These are phyloP conservation scores for Venturia oleaginea DNA, from an alignment of 2,329 filamentous ascomycete species.

Conservation along the genomic window DNA sequence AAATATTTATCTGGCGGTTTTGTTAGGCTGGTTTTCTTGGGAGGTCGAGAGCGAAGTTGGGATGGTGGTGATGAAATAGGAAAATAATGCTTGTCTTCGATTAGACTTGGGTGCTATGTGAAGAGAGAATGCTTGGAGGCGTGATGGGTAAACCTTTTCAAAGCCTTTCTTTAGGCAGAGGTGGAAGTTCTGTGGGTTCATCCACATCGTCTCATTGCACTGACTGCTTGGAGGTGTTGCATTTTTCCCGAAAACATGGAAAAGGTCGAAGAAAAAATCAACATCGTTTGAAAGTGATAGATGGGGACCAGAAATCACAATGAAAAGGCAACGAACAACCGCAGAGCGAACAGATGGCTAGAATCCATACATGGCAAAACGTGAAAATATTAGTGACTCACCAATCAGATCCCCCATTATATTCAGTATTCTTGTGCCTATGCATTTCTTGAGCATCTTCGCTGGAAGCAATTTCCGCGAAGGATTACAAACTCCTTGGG, in stretches of 20 bases:
- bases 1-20: conserved; percentile 47
- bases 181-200: background rate
- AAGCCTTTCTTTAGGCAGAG: background rate
- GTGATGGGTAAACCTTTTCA: background rate
- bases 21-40: background rate
- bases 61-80: background rate
- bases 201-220: too few species aligned
- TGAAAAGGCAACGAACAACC: background rate
- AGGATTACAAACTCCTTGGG: conserved; percentile 57
- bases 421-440: conserved; percentile 70
- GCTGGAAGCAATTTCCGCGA: background rate
- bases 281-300: background rate
- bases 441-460: background rate
- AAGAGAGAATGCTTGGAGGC: too few species aligned
- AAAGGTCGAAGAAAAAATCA: background rate
- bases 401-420: conserved; percentile 77
- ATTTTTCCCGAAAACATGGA: background rate
- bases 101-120: too few species aligned
- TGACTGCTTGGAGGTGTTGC: too few species aligned
- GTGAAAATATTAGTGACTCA: conserved; percentile 16
- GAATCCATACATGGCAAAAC: background rate
- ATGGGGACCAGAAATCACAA: background rate
- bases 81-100: too few species aligned
- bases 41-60: background rate
- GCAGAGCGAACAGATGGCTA: background rate